These are phyloP conservation scores for Lepiota venenata DNA, from an alignment of 768 basidiomycete genomes.

Conservation along the genomic window DNA sequence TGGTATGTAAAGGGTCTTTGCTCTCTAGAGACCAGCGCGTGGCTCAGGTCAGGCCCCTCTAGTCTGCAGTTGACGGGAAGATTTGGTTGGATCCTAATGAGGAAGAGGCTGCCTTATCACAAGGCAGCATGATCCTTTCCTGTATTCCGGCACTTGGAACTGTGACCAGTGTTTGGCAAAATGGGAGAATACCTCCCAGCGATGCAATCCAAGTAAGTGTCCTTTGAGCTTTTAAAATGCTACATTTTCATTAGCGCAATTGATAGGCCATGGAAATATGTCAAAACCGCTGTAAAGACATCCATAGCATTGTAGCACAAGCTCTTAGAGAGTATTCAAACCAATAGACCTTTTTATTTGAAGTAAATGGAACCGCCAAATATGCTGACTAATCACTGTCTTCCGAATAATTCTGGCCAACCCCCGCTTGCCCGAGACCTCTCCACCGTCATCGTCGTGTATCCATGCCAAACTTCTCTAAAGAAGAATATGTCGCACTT, in stretches of 20 bases:
- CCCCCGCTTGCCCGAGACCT: not conserved
- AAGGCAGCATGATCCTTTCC: slow-evolving; percentile 72
- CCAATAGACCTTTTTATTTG: slow-evolving; percentile 4
- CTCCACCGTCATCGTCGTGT: not conserved
- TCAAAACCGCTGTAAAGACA: slow-evolving; percentile 66
- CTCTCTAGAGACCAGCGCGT: not conserved
- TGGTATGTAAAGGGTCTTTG: slow-evolving; percentile 41
- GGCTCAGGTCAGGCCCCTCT: slow-evolving; percentile 12
- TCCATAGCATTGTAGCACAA: slow-evolving; percentile 73
- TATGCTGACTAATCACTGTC: not conserved
- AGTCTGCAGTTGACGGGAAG: slow-evolving; percentile 57
- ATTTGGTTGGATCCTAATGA: slow-evolving; percentile 82
- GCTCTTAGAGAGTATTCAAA: slow-evolving; percentile 45
- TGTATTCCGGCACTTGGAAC: slow-evolving; percentile 87
- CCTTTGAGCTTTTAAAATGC: not conserved
- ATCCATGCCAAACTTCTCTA: slow-evolving; percentile 36
- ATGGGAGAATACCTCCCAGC: slow-evolving; percentile 57
- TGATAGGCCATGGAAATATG: slow-evolving; percentile 67
- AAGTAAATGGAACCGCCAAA: not conserved
- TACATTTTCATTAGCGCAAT: not conserved
- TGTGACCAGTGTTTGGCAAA: slow-evolving; percentile 85
- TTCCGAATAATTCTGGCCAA: not conserved
- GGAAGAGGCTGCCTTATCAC: slow-evolving; percentile 54
- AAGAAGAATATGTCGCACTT: slow-evolving; percentile 43
- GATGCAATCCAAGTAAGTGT: slow-evolving; percentile 54